Evolutionary conservation across 78 protist genomes (phyloP).

Genomic region (Dictyostelium capitatum): DNA sequence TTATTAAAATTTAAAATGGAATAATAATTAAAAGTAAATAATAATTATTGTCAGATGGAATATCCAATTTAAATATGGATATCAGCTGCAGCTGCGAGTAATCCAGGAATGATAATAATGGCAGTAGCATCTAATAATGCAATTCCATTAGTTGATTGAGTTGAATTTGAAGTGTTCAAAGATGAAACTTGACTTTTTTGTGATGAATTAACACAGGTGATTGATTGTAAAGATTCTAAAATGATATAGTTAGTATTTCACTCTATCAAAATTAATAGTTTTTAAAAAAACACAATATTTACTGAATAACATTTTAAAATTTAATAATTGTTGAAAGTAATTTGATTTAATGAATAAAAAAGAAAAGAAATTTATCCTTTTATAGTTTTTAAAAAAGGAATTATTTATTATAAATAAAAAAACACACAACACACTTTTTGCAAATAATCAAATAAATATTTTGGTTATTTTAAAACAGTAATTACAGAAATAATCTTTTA

Average conservation of each 20-base stretch:
- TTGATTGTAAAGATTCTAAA: conserved; percentile 2
- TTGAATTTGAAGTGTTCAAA: too few species aligned
- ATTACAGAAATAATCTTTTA: background rate
- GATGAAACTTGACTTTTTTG: background rate
- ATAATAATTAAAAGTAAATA: too few species aligned
- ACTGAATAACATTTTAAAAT: background rate
- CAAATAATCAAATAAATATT: background rate
- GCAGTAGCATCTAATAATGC: background rate
- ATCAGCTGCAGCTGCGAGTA: background rate
- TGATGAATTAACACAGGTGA: background rate
- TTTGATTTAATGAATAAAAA: background rate
- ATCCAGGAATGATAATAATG: background rate
- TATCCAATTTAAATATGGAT: background rate
- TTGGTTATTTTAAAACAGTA: background rate
- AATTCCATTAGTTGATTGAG: background rate
- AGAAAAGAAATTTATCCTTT: background rate
- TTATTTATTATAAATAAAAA: too few species aligned
- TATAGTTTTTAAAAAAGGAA: background rate
- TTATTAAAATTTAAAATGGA: too few species aligned
- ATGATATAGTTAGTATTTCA: background rate
- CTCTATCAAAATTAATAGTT: background rate
- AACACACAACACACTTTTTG: background rate
- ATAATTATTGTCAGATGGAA: too few species aligned
- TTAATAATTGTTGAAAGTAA: background rate
- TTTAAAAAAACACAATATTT: background rate